Evolutionary conservation across 192 early-diverging fungal genomes (phyloP).

Genomic region (Backusella sp.): DNA sequence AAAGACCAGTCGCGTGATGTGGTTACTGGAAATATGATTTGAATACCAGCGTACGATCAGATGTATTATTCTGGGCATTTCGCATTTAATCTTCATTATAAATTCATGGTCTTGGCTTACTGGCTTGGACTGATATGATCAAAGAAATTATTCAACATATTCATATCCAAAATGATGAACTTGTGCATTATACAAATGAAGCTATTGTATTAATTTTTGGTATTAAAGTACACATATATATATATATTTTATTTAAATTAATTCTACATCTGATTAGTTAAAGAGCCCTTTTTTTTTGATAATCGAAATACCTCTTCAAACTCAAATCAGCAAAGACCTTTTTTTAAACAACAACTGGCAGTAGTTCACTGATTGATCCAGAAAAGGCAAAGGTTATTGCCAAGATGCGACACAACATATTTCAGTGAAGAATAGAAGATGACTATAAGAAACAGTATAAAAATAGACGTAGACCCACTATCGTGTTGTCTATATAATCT

Average conservation of each 20-base stretch:
- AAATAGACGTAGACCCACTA: neutral
- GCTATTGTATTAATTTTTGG: neutral
- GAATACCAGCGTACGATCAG: neutral
- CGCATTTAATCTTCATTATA: neutral
- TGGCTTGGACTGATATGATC: neutral
- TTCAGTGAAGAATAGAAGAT: neutral
- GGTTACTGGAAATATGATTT: neutral
- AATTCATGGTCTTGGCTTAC: neutral
- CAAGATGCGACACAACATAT: constrained; percentile 4
- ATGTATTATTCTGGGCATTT: neutral
- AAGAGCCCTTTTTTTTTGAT: neutral
- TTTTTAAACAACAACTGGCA: neutral
- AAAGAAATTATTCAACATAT: neutral
- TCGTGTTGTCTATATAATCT: neutral
- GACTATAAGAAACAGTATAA: neutral
- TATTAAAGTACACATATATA: neutral
- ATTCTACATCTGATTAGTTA: neutral
- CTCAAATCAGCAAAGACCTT: neutral
- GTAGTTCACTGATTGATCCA: neutral
- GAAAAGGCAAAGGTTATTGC: constrained; percentile 3
- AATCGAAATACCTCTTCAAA: constrained; percentile 8
- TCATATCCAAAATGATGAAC: neutral
- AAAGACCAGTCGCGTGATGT: neutral
- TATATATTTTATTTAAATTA: constrained; percentile 2
- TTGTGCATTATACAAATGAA: neutral